A percentile compares a stretch with the other conserved stretches of the same genome.
These are phyloP conservation scores for Puccinia polysora DNA, from an alignment of 1,284 basidiomycete genomes.

Conservation along the genomic window DNA sequence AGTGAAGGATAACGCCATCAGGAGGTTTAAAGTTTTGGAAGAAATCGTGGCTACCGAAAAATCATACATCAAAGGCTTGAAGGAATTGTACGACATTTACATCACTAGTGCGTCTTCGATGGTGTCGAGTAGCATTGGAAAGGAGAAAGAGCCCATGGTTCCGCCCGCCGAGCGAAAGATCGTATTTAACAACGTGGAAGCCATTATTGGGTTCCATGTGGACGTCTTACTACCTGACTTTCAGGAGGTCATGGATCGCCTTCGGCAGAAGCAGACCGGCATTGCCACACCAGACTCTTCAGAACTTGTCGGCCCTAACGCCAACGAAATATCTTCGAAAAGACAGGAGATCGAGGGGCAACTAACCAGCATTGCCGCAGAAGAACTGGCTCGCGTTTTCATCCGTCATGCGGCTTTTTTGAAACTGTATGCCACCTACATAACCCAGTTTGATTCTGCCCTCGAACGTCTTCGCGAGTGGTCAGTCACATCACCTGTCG, in stretches of 20 bases:
- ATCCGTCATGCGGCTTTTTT: slow-evolving; percentile 88
- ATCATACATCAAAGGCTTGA: slow-evolving; percentile 83
- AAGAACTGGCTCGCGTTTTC: slow-evolving; percentile 81
- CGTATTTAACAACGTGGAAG: slow-evolving; percentile 76
- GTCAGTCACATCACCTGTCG: slow-evolving; percentile 53
- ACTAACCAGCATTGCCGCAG: slow-evolving; percentile 59
- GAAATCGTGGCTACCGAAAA: slow-evolving; percentile 64
- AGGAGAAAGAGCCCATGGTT: slow-evolving; percentile 69
- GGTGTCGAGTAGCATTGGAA: slow-evolving; percentile 61
- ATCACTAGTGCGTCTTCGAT: slow-evolving; percentile 75
- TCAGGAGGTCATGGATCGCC: slow-evolving; percentile 76
- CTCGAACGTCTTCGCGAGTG: slow-evolving; percentile 78
- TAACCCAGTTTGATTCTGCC: slow-evolving; percentile 90
- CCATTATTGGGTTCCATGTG: slow-evolving; percentile 49
- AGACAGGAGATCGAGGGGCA: slow-evolving; percentile 26
- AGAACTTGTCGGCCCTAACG: slow-evolving; percentile 60
- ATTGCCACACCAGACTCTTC: slow-evolving; percentile 68
- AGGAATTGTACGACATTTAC: slow-evolving; percentile 91
- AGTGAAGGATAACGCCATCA: slow-evolving; percentile 23
- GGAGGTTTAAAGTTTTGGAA: slow-evolving; percentile 35
- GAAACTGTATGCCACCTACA: slow-evolving; percentile 94
- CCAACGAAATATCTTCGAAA: neutral
- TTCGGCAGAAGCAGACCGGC: slow-evolving; percentile 86
- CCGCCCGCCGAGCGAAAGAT: slow-evolving; percentile 79
- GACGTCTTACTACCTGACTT: slow-evolving; percentile 47